Evolutionary conservation across 768 basidiomycete species (phyloP).

Genomic region (Macrolepiota fuliginosa): DNA sequence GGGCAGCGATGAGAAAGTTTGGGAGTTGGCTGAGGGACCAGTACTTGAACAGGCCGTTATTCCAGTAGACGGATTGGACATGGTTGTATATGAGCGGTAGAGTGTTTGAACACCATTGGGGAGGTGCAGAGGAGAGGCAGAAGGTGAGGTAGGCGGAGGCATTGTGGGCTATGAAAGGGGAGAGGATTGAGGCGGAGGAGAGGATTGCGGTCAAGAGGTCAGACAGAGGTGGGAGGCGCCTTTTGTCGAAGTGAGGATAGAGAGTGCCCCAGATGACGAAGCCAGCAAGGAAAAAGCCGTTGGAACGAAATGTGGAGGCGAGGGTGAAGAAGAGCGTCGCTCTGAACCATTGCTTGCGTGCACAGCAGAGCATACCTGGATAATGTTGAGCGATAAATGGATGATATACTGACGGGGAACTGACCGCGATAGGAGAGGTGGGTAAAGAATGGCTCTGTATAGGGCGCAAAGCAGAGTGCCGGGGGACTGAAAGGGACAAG

Average conservation of each 20-base stretch:
- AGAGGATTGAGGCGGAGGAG: conserved; percentile 44
- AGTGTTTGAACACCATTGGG: conserved; percentile 60
- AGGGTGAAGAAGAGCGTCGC: conserved; percentile 63
- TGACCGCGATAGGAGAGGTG: conserved; percentile 72
- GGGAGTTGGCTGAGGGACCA: conserved; percentile 84
- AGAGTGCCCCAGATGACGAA: conserved; percentile 77
- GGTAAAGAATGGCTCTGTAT: conserved; percentile 86
- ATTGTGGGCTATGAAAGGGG: conserved; percentile 77
- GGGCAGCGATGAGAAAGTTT: conserved; percentile 80
- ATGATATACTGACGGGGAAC: conserved; percentile 14
- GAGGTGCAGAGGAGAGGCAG: conserved; percentile 40
- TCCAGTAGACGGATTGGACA: conserved; percentile 86
- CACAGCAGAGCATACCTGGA: conserved; percentile 60
- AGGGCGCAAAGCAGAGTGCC: conserved; percentile 68
- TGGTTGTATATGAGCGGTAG: conserved; percentile 78
- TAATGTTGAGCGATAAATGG: not conserved
- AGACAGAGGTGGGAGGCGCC: not conserved
- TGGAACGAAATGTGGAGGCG: conserved; percentile 71
- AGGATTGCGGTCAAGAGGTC: conserved; percentile 2
- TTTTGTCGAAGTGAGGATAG: conserved; percentile 42
- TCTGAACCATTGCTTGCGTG: conserved; percentile 43
- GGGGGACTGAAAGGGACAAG: conserved; percentile 80
- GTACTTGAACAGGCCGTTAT: conserved; percentile 80
- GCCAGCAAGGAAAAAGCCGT: conserved; percentile 72
- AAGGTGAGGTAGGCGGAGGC: conserved; percentile 61